These are phyloP conservation scores for Diplocarpon rosae DNA, from an alignment of 2,329 filamentous ascomycete species.

Conservation along the genomic window DNA sequence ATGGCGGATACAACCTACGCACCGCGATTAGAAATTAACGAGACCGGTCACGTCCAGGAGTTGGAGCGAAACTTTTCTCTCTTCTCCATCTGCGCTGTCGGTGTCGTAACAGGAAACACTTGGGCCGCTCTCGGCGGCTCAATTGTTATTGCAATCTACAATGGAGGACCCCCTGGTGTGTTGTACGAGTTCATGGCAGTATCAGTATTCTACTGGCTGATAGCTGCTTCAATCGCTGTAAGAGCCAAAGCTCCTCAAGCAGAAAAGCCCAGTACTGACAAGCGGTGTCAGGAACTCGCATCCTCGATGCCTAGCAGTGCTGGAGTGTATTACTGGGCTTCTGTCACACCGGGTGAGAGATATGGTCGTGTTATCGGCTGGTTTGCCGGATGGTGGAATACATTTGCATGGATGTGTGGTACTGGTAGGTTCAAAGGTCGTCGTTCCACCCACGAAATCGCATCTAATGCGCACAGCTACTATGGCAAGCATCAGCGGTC, in stretches of 20 bases:
- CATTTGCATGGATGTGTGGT: conserved; percentile 32
- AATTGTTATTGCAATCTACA: conserved; percentile 32
- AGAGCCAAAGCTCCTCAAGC: neutral
- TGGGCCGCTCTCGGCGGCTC: conserved; percentile 37
- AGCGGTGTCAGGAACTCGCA: conserved; percentile 16
- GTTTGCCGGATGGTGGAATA: conserved; percentile 43
- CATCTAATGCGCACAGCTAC: conserved; percentile 12
- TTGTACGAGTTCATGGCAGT: conserved; percentile 49
- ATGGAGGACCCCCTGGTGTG: conserved; percentile 50
- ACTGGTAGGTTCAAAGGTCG: conserved; percentile 9
- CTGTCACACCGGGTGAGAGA: conserved; percentile 34
- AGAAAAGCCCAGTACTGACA: neutral
- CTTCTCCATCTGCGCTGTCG: conserved; percentile 35
- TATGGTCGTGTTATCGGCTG: conserved; percentile 37
- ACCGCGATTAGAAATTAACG: conserved; percentile 29
- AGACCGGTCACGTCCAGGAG: conserved; percentile 40
- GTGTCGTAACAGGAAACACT: conserved; percentile 33
- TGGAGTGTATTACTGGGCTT: conserved; percentile 41
- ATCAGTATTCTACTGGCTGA: conserved; percentile 39
- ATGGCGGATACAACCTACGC: neutral
- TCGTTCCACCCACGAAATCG: too few species aligned
- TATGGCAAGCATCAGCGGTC: conserved; percentile 30
- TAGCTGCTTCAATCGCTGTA: conserved; percentile 40
- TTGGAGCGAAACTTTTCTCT: conserved; percentile 39
- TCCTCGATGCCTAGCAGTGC: conserved; percentile 22